These are phyloP conservation scores for Fusarium denticulatum DNA, from an alignment of 2,329 filamentous ascomycete genomes.

Conservation along the genomic window DNA sequence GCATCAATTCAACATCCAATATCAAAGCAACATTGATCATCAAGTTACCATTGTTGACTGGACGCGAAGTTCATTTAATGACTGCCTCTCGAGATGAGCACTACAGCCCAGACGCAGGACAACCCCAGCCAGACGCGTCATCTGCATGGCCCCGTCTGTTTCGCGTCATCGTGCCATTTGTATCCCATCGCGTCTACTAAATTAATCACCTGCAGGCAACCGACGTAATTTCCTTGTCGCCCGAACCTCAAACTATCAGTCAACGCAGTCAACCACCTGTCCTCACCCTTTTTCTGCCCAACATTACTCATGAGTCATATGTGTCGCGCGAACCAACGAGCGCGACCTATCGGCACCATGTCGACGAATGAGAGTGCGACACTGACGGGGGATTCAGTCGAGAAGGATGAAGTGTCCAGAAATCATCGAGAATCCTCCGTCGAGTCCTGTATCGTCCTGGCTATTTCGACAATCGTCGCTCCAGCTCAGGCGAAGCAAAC, in stretches of 20 bases:
- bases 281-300: neutral
- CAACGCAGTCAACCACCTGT: fast-evolving
- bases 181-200: neutral
- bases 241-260: neutral
- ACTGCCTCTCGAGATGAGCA: neutral
- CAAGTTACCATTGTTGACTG: neutral
- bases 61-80: neutral
- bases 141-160: neutral
- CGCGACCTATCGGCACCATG: neutral
- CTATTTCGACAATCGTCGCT: neutral
- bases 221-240: neutral
- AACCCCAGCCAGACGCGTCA: neutral
- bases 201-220: neutral
- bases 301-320: neutral
- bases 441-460: neutral
- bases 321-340: neutral
- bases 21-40: neutral
- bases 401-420: too few relatives aligned
- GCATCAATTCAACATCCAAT: neutral
- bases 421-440: neutral
- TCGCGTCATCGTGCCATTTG: neutral
- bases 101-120: neutral
- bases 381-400: neutral
- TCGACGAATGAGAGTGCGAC: neutral
- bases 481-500: neutral